Evolutionary conservation across 1,284 basidiomycete genomes (phyloP).

Genomic region (Tetrapyrgos nigripes): DNA sequence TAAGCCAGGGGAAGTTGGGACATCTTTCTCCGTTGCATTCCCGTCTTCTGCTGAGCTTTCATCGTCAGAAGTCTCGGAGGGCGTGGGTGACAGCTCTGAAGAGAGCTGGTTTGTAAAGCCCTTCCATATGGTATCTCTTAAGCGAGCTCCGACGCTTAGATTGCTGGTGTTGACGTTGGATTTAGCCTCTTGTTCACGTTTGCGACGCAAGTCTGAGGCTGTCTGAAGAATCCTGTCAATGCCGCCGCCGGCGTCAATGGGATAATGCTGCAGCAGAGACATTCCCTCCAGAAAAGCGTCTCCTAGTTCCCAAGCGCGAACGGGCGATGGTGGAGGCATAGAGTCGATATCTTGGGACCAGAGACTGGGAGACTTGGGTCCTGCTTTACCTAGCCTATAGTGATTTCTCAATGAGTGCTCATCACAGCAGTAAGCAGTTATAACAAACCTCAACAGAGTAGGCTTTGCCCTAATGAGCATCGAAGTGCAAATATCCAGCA

Average conservation of each 20-base stretch:
- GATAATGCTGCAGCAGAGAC: constrained; percentile 67
- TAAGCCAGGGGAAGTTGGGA: constrained; percentile 39
- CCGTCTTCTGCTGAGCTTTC: constrained; percentile 45
- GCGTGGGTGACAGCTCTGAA: constrained; percentile 42
- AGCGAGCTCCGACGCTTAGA: constrained; percentile 56
- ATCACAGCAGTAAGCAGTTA: neutral
- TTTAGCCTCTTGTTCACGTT: constrained; percentile 49
- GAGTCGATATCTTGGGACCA: constrained; percentile 58
- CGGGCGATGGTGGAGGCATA: constrained; percentile 48
- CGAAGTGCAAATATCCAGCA: constrained; percentile 70
- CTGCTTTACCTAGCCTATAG: constrained; percentile 59
- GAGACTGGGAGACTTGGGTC: constrained; percentile 49
- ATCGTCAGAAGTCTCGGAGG: constrained; percentile 38
- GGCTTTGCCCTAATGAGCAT: constrained; percentile 67
- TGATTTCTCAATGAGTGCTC: constrained; percentile 2
- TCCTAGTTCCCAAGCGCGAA: constrained; percentile 59
- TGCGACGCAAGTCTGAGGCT: constrained; percentile 61
- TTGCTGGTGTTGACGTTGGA: constrained; percentile 35
- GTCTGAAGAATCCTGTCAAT: constrained; percentile 74
- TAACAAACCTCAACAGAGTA: constrained; percentile 59
- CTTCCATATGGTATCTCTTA: constrained; percentile 72
- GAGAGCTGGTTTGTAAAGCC: constrained; percentile 62
- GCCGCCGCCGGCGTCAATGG: constrained; percentile 67
- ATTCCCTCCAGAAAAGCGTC: constrained; percentile 74
- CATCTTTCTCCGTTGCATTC: constrained; percentile 50